phyloP scores from a whole-genome alignment of 345 rosid species.

The Ceriops decandra region DNA sequence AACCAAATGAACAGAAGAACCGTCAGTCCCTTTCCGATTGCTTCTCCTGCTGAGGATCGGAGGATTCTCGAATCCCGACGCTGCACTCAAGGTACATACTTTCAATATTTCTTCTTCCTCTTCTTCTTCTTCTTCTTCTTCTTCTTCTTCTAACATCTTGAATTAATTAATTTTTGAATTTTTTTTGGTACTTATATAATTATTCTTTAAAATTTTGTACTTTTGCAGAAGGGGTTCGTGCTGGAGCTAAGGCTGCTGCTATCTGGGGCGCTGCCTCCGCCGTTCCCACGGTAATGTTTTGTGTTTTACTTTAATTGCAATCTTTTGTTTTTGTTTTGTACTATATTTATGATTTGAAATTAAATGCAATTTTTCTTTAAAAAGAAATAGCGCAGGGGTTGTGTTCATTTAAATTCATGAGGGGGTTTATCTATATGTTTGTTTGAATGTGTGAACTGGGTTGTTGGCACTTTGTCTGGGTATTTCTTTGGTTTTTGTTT shows the following conservation, averaged over 20 bases:
- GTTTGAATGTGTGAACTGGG: no score
- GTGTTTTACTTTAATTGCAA: neutral
- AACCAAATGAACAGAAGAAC: neutral
- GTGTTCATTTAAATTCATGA: no score
- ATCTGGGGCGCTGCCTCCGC: slow-evolving; percentile 37
- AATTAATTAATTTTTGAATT: neutral
- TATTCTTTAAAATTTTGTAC: neutral
- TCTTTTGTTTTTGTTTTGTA: neutral
- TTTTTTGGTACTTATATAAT: neutral
- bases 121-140: neutral
- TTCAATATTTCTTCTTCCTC: neutral
- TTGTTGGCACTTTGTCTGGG: no score
- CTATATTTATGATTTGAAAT: neutral
- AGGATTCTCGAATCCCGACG: slow-evolving; percentile 19
- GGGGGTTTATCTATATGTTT: no score
- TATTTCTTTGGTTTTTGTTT: no score
- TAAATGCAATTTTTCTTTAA: no score
- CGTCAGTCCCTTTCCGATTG: slow-evolving; percentile 6
- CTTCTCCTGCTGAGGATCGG: slow-evolving; percentile 27
- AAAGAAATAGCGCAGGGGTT: no score
- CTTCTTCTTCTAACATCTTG: neutral
- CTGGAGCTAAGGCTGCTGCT: slow-evolving; percentile 59
- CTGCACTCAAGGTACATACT: slow-evolving; percentile 24
- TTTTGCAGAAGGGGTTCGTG: slow-evolving; percentile 54
- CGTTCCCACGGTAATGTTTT: slow-evolving; percentile 50